Conservation (phyloP, 768 basidiomycete species). For the Russula virescens region DNA sequence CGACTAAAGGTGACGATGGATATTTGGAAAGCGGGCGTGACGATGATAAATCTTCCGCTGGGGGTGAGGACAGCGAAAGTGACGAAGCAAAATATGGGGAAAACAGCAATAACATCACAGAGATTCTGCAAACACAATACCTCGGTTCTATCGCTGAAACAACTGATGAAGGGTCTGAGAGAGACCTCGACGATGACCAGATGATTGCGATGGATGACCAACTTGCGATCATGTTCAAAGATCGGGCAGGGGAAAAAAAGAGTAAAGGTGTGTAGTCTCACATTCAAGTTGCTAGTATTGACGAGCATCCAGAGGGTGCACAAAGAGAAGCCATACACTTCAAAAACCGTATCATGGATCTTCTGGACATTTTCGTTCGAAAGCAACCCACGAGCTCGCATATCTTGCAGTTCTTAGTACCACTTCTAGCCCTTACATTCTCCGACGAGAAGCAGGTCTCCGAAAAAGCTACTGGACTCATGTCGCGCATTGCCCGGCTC, state of each 20-base stretch:
- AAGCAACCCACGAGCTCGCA: slow-evolving; percentile 71
- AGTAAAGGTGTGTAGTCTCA: slow-evolving; percentile 51
- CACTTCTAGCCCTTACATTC: slow-evolving; percentile 71
- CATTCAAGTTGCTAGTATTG: not conserved
- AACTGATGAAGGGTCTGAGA: slow-evolving; percentile 50
- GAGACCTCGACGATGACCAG: slow-evolving; percentile 93
- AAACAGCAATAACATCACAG: slow-evolving; percentile 62
- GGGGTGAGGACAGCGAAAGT: slow-evolving; percentile 37
- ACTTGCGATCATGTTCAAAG: slow-evolving; percentile 83
- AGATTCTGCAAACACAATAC: slow-evolving; percentile 55
- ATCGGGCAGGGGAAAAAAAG: slow-evolving; percentile 48
- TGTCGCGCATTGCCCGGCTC: slow-evolving; percentile 63
- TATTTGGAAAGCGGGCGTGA: slow-evolving; percentile 32
- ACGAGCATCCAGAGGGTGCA: slow-evolving; percentile 44
- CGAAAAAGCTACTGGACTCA: slow-evolving; percentile 79
- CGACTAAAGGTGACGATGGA: slow-evolving; percentile 29
- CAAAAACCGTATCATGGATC: slow-evolving; percentile 92
- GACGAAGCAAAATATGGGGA: slow-evolving; percentile 53
- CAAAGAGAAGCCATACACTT: slow-evolving; percentile 92
- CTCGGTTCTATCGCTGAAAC: slow-evolving; percentile 52
- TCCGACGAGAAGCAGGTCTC: slow-evolving; percentile 84
- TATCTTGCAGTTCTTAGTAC: slow-evolving; percentile 59
- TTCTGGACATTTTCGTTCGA: slow-evolving; percentile 81
- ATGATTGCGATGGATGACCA: slow-evolving; percentile 97
- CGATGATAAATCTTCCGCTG: slow-evolving; percentile 29